phyloP scores from a whole-genome alignment of 495 filamentous ascomycete species.

The Penicillium diatomitis region DNA sequence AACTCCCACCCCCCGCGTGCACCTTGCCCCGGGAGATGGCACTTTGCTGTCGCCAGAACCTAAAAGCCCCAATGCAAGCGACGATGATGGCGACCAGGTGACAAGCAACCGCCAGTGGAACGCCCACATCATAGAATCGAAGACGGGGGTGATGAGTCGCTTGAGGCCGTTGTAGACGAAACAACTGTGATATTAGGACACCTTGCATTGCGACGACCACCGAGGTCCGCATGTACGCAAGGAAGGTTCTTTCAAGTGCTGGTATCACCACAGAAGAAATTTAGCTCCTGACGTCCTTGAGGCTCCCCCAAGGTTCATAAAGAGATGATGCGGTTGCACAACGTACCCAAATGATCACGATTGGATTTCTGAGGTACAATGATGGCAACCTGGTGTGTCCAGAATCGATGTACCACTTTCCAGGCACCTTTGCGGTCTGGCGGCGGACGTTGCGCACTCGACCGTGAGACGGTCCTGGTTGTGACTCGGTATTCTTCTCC shows the following conservation, averaged over 20 bases:
- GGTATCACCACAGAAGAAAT: conserved; percentile 18
- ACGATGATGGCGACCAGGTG: conserved; percentile 49
- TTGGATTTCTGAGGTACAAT: conserved; percentile 36
- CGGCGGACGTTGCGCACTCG: conserved; percentile 7
- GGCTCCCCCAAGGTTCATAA: not conserved
- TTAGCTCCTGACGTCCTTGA: not conserved
- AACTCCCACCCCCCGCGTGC: conserved; percentile 63
- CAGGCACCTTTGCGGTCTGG: conserved; percentile 17
- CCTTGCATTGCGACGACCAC: conserved; percentile 58
- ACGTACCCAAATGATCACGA: conserved; percentile 37
- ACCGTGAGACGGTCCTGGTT: conserved; percentile 16
- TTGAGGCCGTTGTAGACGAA: conserved; percentile 50
- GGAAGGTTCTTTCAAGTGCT: conserved; percentile 71
- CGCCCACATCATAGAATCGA: conserved; percentile 54
- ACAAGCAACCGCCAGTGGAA: conserved; percentile 53
- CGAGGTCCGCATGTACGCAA: conserved; percentile 69
- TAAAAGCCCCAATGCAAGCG: conserved; percentile 47
- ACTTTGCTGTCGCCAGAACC: conserved; percentile 63
- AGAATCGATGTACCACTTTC: conserved; percentile 23
- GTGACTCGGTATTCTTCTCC: conserved; percentile 25
- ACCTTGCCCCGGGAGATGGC: conserved; percentile 57
- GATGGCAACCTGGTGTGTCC: conserved; percentile 33
- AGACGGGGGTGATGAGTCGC: conserved; percentile 21
- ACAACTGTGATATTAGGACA: conserved; percentile 59
- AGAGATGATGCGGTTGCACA: not conserved